Percentiles rank a stretch among this genome's conserved stretches.
phyloP scores from a whole-genome alignment of 306 rosid genomes.

The Acacia acuminata region DNA sequence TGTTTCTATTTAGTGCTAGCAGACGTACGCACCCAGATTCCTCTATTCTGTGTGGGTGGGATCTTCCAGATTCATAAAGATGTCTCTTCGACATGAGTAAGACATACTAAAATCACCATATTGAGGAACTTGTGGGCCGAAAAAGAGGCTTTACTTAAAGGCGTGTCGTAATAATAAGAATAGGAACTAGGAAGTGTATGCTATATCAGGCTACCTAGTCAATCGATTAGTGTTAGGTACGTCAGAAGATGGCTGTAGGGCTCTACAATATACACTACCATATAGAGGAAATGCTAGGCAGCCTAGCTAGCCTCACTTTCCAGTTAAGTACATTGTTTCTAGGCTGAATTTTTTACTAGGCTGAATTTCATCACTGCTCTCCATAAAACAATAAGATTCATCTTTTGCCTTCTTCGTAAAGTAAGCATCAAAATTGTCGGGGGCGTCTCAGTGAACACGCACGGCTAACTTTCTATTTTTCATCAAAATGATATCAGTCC shows the following conservation, averaged over 20 bases:
- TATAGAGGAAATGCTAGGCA: not conserved
- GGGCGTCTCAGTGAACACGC: not conserved
- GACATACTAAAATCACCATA: not conserved
- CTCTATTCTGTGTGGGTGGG: not conserved
- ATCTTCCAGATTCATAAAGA: not conserved
- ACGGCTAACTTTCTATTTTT: not conserved
- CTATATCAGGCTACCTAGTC: not conserved
- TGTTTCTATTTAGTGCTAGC: not conserved
- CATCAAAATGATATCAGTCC: not conserved
- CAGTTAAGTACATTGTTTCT: not conserved
- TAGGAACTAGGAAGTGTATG: not conserved
- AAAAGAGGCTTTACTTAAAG: not conserved
- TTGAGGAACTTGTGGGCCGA: not conserved
- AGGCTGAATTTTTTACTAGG: too few species aligned
- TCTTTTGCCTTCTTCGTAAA: not conserved
- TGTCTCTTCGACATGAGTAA: not conserved
- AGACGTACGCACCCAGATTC: not conserved
- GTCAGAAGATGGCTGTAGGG: not conserved
- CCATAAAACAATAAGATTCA: not conserved
- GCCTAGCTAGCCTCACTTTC: not conserved
- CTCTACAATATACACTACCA: not conserved
- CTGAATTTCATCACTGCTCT: too few species aligned
- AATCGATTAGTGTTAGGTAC: not conserved
- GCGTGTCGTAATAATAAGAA: not conserved
- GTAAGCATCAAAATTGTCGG: not conserved